Conservation (phyloP, 495 filamentous ascomycete genomes). For the Aspergillus nanangensis region DNA sequence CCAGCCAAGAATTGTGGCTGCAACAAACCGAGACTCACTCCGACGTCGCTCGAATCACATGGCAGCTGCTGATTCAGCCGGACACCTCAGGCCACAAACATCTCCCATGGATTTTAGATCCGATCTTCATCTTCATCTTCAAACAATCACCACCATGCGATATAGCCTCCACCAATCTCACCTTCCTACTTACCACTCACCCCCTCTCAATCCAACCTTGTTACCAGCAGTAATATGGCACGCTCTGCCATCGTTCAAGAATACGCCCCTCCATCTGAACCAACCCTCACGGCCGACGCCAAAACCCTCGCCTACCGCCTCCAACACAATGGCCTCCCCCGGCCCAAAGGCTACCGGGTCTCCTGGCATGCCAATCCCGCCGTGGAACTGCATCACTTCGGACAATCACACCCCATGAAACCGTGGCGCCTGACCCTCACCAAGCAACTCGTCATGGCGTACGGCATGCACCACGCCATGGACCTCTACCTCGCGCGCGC, state of each 20-base stretch:
- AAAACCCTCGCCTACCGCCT: slow-evolving; percentile 60
- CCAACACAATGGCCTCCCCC: slow-evolving; percentile 66
- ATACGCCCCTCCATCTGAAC: slow-evolving; percentile 53
- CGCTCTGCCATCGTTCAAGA: slow-evolving; percentile 64
- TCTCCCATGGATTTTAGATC: too few relatives aligned
- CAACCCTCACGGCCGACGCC: slow-evolving; percentile 59
- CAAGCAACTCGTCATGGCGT: slow-evolving; percentile 87
- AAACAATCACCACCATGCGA: not conserved
- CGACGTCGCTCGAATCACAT: too few relatives aligned
- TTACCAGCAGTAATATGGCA: slow-evolving; percentile 25
- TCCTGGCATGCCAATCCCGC: slow-evolving; percentile 95
- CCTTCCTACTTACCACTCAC: not conserved
- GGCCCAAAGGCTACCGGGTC: slow-evolving; percentile 83
- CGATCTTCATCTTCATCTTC: not conserved
- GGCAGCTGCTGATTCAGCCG: too few relatives aligned
- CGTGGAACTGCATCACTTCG: slow-evolving; percentile 95
- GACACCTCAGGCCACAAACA: too few relatives aligned
- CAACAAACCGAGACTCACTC: too few relatives aligned
- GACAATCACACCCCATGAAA: slow-evolving; percentile 95
- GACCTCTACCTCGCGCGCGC: slow-evolving; percentile 79
- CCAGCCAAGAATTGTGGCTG: too few relatives aligned
- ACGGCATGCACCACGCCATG: slow-evolving; percentile 95
- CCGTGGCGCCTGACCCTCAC: slow-evolving; percentile 95
- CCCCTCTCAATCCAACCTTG: not conserved
- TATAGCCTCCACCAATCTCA: not conserved